These are phyloP conservation scores for Bathelium albidoporum DNA, from an alignment of 495 filamentous ascomycete species.

Conservation along the genomic window DNA sequence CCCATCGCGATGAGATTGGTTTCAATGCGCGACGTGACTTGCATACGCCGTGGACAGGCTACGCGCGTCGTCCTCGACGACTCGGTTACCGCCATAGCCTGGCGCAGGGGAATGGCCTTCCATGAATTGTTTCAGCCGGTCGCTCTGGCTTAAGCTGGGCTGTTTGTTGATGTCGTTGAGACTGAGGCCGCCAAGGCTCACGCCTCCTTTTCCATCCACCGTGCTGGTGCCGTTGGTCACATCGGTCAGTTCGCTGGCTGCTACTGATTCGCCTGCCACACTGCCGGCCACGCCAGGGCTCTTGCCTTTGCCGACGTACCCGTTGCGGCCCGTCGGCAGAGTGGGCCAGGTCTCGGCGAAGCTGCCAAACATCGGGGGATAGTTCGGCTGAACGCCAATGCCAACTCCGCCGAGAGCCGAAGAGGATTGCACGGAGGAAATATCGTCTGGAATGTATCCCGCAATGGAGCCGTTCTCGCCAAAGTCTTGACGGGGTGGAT, in stretches of 20 bases:
- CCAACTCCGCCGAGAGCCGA: constrained; percentile 61
- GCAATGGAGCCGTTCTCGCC: constrained; percentile 79
- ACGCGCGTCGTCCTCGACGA: constrained; percentile 77
- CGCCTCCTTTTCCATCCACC: constrained; percentile 68
- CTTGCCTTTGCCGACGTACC: constrained; percentile 43
- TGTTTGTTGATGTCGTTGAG: constrained; percentile 68
- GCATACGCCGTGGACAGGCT: constrained; percentile 94
- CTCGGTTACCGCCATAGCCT: constrained; percentile 2
- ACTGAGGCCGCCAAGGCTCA: constrained; percentile 71
- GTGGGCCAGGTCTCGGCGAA: constrained; percentile 88
- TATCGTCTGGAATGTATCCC: constrained; percentile 92
- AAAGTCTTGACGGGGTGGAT: constrained; percentile 53
- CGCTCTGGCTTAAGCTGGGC: constrained; percentile 73
- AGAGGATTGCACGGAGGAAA: constrained; percentile 89
- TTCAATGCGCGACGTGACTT: constrained; percentile 62
- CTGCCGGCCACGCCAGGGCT: constrained; percentile 58
- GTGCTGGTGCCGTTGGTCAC: constrained; percentile 58
- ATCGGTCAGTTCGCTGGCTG: constrained; percentile 79
- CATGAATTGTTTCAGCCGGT: constrained; percentile 78
- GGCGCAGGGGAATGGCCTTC: constrained; percentile 43
- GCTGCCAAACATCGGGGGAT: constrained; percentile 90
- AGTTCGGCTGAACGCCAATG: constrained; percentile 63
- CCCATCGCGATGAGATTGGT: not conserved
- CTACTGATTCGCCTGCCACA: constrained; percentile 80
- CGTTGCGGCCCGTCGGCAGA: constrained; percentile 46